Evolutionary conservation across 2,329 filamentous ascomycete species (phyloP).

Genomic region (Cercospora sp.): DNA sequence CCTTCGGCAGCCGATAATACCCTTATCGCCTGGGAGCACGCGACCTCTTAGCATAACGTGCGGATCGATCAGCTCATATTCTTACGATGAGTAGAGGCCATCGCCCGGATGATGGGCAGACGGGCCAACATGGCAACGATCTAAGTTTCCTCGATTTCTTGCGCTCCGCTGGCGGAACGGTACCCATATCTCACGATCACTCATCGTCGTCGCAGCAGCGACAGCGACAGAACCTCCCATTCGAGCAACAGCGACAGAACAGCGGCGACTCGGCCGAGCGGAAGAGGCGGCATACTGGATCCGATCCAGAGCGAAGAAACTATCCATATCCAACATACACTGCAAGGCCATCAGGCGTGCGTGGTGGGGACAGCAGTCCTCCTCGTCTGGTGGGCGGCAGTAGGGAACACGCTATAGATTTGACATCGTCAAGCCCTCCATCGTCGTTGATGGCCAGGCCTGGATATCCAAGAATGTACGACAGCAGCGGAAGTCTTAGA

Average conservation of each 20-base stretch:
- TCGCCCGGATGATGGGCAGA: constrained; percentile 10
- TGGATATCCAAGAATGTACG: constrained; percentile 12
- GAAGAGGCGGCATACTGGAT: constrained; percentile 33
- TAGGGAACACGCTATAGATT: constrained; percentile 29
- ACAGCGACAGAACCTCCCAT: neutral
- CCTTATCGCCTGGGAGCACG: constrained; percentile 17
- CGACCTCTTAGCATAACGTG: constrained; percentile 8
- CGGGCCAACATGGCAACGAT: constrained; percentile 19
- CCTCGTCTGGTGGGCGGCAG: constrained; percentile 16
- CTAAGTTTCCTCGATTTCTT: constrained; percentile 32
- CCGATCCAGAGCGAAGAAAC: constrained; percentile 27
- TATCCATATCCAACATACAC: constrained; percentile 27
- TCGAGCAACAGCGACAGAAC: constrained; percentile 2
- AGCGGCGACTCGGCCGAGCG: constrained; percentile 29
- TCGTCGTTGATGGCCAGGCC: constrained; percentile 1
- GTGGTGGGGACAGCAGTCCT: constrained; percentile 1
- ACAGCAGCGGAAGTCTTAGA: constrained; percentile 5
- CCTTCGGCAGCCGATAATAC: constrained; percentile 9
- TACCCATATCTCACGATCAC: constrained; percentile 11
- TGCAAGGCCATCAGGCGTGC: constrained; percentile 10
- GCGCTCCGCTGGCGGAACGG: constrained; percentile 29
- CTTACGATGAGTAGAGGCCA: constrained; percentile 12
- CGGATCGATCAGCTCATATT: neutral
- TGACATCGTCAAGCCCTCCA: constrained; percentile 25
- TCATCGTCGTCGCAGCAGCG: neutral